Evolutionary conservation across 2,329 filamentous ascomycete genomes (phyloP).

Genomic region (Alternaria sp.): DNA sequence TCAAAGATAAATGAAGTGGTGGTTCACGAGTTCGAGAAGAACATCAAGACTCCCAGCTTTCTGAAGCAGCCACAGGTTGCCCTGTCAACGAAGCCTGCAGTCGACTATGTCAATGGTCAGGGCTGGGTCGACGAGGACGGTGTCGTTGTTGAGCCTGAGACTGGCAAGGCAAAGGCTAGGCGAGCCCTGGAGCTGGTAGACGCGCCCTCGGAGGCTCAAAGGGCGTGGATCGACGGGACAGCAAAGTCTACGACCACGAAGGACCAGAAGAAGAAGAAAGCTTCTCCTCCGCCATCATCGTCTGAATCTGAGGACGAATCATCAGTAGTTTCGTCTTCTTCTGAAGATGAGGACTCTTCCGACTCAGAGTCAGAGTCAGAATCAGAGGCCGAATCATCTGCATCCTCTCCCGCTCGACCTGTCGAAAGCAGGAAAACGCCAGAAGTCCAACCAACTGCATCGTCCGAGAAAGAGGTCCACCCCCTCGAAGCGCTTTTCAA

Average conservation of each 20-base stretch:
- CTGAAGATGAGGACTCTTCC: constrained; percentile 34
- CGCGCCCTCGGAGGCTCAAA: constrained; percentile 25
- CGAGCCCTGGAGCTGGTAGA: constrained; percentile 44
- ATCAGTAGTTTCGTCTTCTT: constrained; percentile 47
- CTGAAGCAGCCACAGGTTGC: constrained; percentile 64
- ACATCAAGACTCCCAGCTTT: constrained; percentile 81
- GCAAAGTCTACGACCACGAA: constrained; percentile 15
- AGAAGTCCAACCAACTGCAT: constrained; percentile 18
- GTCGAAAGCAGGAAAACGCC: constrained; percentile 17
- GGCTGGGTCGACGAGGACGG: constrained; percentile 88
- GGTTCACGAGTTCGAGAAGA: constrained; percentile 90
- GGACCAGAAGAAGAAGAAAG: constrained; percentile 30
- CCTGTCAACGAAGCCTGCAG: constrained; percentile 55
- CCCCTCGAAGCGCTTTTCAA: constrained; percentile 95
- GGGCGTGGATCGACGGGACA: constrained; percentile 25
- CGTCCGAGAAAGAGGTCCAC: constrained; percentile 63
- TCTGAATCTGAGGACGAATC: constrained; percentile 40
- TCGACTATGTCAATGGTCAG: constrained; percentile 78
- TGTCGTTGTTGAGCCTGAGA: constrained; percentile 70
- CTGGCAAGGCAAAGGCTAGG: constrained; percentile 42
- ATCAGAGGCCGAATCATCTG: constrained; percentile 19
- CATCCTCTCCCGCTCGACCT: constrained; percentile 21
- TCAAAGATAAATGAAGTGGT: constrained; percentile 62
- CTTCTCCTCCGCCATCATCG: constrained; percentile 30
- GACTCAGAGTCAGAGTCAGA: constrained; percentile 22